Evolutionary conservation across 805 yeast species (phyloP), one percentile per base, ranked within the genome.

Genomic region (Teunomyces funiuensis): DNA sequence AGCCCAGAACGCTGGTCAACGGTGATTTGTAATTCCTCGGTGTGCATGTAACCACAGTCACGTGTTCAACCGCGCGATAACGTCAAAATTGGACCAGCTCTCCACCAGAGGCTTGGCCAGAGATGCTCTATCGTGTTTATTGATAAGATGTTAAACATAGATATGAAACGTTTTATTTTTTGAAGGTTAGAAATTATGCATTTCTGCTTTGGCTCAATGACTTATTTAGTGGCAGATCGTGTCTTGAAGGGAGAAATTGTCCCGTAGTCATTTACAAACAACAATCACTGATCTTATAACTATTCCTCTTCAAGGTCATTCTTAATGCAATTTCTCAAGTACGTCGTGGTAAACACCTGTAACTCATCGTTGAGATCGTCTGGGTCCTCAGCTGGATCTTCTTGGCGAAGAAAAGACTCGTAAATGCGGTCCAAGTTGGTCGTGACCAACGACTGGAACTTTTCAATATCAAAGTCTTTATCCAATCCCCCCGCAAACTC

Each of bases 321-420:
- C 38, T 55, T 58, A 26, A 66, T 53, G 39, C 66, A 56, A 42
- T 50, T 55, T 28, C 70, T 53, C 30, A 67, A 54, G 40, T 55
- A 64, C 11, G 58, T 52, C 18, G 60, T 30, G 2, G 64, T 50
- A 38, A 59, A 58, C 5, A 47, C 45, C 31, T 50, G 58, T 26
- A 63, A 48, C 33, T 63, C 69, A 8, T 56, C 55, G 22, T 54
- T 44, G 17, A 19, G 43, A 13, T 31, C 46, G 17, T 44, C 51
- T 2, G 47, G 47, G 22, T 37, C 33, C 28, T 26, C 39, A 9
- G 30, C 37, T 7, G 17, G 42, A 26, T 34, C 14, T 34, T 43
- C 47, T 11, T 39, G 34, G 8, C 42, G 10, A n/a, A 34, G 19
- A 15, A 14, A 27, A 3, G 6, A 14, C 4, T 17, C 33, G 31